Evolutionary conservation across 305 asterid genomes (phyloP).

Genomic region (Rubia tinctorum): DNA sequence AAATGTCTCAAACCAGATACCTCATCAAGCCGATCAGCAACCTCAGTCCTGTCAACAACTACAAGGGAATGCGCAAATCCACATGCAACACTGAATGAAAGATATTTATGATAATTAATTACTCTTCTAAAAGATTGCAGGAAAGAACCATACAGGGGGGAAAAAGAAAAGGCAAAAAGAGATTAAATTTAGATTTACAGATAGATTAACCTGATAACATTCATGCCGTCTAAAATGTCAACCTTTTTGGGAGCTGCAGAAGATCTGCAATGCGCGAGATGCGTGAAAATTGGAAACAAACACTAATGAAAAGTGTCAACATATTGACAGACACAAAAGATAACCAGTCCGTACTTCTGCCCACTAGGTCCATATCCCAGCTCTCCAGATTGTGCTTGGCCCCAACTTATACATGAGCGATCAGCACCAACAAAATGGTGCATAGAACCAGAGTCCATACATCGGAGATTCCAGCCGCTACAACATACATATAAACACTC

Average conservation of each 20-base stretch:
- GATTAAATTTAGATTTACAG: neutral
- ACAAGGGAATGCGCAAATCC: constrained; percentile 82
- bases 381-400: constrained; percentile 93
- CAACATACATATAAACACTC: constrained; percentile 1
- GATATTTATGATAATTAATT: constrained; percentile 18
- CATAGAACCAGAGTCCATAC: constrained; percentile 88
- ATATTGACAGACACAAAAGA: neutral
- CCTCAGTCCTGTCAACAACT: constrained; percentile 69
- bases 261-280: constrained; percentile 49
- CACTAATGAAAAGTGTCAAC: neutral
- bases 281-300: neutral
- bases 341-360: constrained; percentile 56
- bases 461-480: constrained; percentile 93
- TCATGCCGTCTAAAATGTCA: constrained; percentile 88
- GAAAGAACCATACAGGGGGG: neutral
- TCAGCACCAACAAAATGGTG: constrained; percentile 99
- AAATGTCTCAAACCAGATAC: constrained; percentile 27
- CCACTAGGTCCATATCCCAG: constrained; percentile 91
- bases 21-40: constrained; percentile 70
- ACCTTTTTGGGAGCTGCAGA: constrained; percentile 92
- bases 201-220: constrained; percentile 62
- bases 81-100: constrained; percentile 72
- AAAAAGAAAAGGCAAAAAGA: neutral
- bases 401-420: constrained; percentile 99
- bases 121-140: constrained; percentile 6